Conservation (phyloP, 176 grass and related monocot species). For the Carex parvula region DNA sequence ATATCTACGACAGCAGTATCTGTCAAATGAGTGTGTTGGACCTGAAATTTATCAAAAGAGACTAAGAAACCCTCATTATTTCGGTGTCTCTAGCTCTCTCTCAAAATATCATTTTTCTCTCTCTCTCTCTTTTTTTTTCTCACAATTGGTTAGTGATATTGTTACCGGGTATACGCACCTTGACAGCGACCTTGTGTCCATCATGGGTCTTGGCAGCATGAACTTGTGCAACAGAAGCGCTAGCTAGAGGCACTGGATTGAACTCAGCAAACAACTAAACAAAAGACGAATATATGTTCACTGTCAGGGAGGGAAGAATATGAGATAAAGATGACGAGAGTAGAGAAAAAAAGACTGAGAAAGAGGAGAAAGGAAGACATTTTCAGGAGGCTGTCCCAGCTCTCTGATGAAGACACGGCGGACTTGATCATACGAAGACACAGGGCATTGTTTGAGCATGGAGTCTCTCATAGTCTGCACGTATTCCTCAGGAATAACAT, state of each 20-base stretch:
- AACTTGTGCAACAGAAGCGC: conserved; percentile 98
- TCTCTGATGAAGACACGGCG: conserved; percentile 58
- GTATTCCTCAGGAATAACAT: conserved; percentile 82
- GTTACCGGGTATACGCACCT: conserved; percentile 35
- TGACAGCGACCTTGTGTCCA: conserved; percentile 84
- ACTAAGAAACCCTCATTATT: not conserved
- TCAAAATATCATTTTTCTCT: not conserved
- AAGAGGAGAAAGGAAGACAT: conserved; percentile 34
- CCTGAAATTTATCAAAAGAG: conserved; percentile 43
- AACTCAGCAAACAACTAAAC: conserved; percentile 86
- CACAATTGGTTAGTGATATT: not conserved
- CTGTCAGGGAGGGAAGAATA: not conserved
- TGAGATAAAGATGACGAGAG: conserved; percentile 1
- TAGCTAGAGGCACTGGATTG: conserved; percentile 80
- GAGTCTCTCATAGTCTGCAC: conserved; percentile 79
- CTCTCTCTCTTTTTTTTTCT: not conserved
- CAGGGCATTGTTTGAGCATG: conserved; percentile 87
- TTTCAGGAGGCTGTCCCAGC: conserved; percentile 68
- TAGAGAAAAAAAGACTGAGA: not conserved
- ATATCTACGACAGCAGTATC: conserved; percentile 84
- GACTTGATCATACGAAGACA: conserved; percentile 76
- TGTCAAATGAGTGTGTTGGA: conserved; percentile 73
- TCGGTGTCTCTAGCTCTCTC: not conserved
- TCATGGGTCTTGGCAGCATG: conserved; percentile 85
- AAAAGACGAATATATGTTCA: not conserved